Evolutionary conservation across 306 rosid genomes (phyloP).

Genomic region (Prunus campanulata): DNA sequence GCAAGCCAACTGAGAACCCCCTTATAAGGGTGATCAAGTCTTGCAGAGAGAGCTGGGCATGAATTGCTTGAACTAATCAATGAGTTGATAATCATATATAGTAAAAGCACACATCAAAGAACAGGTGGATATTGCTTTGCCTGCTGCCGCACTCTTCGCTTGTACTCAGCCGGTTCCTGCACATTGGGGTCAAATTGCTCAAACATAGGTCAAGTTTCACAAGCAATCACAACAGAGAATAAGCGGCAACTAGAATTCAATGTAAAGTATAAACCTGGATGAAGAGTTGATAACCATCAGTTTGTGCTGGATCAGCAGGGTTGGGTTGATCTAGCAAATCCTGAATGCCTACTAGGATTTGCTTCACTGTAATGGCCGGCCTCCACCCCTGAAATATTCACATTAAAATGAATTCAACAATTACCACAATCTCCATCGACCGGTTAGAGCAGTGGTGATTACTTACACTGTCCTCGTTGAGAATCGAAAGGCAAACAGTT

Average conservation of each 20-base stretch:
- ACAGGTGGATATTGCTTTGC: slow-evolving; percentile 76
- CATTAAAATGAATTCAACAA: not conserved
- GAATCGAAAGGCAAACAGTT: slow-evolving; percentile 89
- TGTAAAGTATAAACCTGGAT: slow-evolving; percentile 53
- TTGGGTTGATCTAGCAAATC: slow-evolving; percentile 88
- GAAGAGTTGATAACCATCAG: slow-evolving; percentile 88
- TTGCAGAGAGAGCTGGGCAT: not conserved
- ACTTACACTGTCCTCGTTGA: slow-evolving; percentile 80
- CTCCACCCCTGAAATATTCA: slow-evolving; percentile 68
- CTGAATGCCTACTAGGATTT: slow-evolving; percentile 86
- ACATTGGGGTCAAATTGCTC: slow-evolving; percentile 2
- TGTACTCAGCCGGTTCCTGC: slow-evolving; percentile 74
- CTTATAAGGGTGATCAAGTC: slow-evolving; percentile 7
- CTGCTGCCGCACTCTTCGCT: slow-evolving; percentile 74
- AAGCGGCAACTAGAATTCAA: not conserved
- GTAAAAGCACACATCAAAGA: slow-evolving; percentile 32
- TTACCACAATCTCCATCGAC: not conserved
- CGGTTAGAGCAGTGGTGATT: not conserved
- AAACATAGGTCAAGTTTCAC: slow-evolving; percentile 8
- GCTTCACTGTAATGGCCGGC: slow-evolving; percentile 88
- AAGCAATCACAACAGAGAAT: not conserved
- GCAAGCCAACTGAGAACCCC: not conserved
- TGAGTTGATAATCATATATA: not conserved
- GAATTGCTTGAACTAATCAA: not conserved
- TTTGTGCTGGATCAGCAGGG: slow-evolving; percentile 91